Evolutionary conservation across 2,329 filamentous ascomycete genomes (phyloP).

Genomic region (Thyridium curvatum): DNA sequence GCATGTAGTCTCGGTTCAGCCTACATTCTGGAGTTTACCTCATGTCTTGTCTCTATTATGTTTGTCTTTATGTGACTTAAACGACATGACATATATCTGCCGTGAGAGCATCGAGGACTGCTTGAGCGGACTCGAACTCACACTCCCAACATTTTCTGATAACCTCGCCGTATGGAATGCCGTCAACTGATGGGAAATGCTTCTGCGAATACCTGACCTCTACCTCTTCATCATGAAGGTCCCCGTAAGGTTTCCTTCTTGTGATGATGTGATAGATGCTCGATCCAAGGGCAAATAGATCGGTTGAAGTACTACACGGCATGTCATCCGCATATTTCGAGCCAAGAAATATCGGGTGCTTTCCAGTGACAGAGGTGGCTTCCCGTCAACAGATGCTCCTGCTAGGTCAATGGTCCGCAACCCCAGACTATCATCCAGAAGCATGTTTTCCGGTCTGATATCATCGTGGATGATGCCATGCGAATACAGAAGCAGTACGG

Average conservation of each 20-base stretch:
- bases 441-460: constrained; percentile 6
- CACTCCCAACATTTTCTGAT: constrained; percentile 3
- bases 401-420: constrained; percentile 3
- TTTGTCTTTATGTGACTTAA: too few species aligned
- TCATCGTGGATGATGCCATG: constrained; percentile 6
- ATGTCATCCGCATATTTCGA: constrained; percentile 1
- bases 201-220: not conserved
- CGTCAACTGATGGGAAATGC: constrained; percentile 2
- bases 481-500: constrained; percentile 2
- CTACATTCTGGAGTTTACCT: too few species aligned
- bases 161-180: not conserved
- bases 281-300: constrained; percentile 7
- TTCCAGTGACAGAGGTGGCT: not conserved
- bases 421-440: not conserved
- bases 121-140: not conserved
- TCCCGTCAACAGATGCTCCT: not conserved
- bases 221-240: not conserved
- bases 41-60: too few species aligned
- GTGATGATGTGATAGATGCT: constrained; percentile 5
- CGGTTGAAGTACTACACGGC: constrained; percentile 1
- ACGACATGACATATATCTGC: too few species aligned
- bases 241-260: not conserved
- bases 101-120: too few species aligned
- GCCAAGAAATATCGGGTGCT: not conserved
- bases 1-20: too few species aligned